Evolutionary conservation across 805 yeast genomes (phyloP).

Genomic region (Candida odintsovae): DNA sequence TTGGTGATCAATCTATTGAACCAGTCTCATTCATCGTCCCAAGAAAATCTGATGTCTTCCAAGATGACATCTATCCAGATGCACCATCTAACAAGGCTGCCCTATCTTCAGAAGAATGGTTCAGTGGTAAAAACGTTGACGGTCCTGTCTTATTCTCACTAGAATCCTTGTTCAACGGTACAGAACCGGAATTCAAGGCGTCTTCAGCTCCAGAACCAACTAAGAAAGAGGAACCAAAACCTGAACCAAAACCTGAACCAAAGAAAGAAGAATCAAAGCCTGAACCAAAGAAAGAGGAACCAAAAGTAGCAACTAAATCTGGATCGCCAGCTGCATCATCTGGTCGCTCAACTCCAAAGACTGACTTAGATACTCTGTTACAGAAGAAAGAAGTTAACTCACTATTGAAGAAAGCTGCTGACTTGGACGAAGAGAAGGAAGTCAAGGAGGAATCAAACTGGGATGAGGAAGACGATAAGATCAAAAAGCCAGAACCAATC

Average conservation of each 20-base stretch:
- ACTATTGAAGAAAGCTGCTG: constrained; percentile 42
- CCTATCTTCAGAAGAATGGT: constrained; percentile 72
- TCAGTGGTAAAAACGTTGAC: constrained; percentile 67
- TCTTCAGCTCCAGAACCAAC: constrained; percentile 18
- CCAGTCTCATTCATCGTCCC: constrained; percentile 93
- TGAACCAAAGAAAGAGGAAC: constrained; percentile 11
- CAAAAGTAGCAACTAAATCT: constrained; percentile 17
- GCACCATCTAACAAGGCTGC: constrained; percentile 81
- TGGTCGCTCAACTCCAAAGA: constrained; percentile 30
- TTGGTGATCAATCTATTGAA: constrained; percentile 77
- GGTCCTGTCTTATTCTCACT: constrained; percentile 79
- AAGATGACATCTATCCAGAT: constrained; percentile 88
- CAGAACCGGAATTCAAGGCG: constrained; percentile 41
- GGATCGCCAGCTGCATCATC: neutral
- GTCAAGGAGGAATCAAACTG: constrained; percentile 24
- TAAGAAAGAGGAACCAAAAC: constrained; percentile 17
- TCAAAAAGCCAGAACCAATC: constrained; percentile 8
- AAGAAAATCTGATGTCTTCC: constrained; percentile 88
- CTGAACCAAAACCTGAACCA: constrained; percentile 16
- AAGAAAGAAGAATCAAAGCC: constrained; percentile 20
- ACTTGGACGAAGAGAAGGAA: constrained; percentile 32
- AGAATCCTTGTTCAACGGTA: constrained; percentile 76
- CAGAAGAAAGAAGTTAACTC: constrained; percentile 41
- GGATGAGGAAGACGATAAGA: constrained; percentile 30
- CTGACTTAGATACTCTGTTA: constrained; percentile 42